phyloP scores from a whole-genome alignment of 768 basidiomycete genomes.

The Russula ochroleuca region DNA sequence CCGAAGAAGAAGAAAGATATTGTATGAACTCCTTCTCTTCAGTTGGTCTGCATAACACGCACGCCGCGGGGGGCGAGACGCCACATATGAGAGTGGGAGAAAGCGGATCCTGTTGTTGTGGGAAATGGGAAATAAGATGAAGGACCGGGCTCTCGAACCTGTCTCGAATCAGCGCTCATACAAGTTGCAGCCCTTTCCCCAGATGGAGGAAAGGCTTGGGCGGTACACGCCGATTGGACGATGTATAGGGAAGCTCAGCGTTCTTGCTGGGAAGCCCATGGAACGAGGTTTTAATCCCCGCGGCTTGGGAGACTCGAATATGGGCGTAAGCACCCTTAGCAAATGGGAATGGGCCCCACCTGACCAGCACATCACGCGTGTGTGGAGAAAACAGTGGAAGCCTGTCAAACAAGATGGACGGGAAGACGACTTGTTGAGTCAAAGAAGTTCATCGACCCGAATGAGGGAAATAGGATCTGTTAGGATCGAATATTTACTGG shows the following conservation, averaged over 20 bases:
- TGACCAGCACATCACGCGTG: not conserved
- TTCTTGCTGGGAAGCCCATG: conserved; percentile 16
- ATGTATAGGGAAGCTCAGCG: conserved; percentile 13
- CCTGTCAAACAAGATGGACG: not conserved
- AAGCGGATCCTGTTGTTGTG: not conserved
- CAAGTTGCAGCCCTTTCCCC: not conserved
- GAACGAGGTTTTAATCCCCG: conserved; percentile 22
- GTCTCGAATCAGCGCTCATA: not conserved
- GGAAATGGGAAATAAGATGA: not conserved
- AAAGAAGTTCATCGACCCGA: not conserved
- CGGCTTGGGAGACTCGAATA: not conserved
- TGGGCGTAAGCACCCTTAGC: not conserved
- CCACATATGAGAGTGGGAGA: conserved; percentile 1
- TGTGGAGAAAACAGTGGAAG: not conserved
- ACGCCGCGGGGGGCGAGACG: not conserved
- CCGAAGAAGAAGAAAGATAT: not conserved
- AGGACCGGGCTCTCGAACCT: no score
- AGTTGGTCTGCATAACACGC: not conserved
- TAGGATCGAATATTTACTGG: no score
- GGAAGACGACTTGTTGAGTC: not conserved
- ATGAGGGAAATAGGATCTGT: not conserved
- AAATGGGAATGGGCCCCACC: not conserved
- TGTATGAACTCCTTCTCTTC: not conserved
- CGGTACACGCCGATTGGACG: conserved; percentile 9
- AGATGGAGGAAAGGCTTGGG: not conserved